Evolutionary conservation across 2,329 filamentous ascomycete species (phyloP).

Genomic region (Trichoderma citrinoviride): DNA sequence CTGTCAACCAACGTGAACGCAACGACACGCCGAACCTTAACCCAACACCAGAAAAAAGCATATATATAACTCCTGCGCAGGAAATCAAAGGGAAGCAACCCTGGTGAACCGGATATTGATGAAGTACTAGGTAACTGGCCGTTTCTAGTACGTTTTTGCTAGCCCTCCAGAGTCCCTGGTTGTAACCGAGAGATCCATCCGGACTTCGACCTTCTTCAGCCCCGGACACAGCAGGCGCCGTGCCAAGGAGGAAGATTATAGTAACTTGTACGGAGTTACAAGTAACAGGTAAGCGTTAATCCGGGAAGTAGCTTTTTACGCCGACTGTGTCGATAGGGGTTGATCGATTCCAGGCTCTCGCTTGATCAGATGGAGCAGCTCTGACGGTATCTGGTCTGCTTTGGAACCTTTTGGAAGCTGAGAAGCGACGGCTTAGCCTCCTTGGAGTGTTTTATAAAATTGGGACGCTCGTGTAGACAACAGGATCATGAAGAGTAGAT

Average conservation of each 20-base stretch:
- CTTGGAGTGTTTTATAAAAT: neutral
- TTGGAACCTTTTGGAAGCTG: neutral
- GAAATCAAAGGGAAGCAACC: neutral
- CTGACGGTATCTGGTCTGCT: neutral
- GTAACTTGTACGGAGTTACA: constrained; percentile 3
- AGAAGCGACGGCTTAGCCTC: neutral
- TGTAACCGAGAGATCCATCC: constrained; percentile 3
- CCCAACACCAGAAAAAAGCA: neutral
- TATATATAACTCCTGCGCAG: neutral
- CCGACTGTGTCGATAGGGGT: neutral
- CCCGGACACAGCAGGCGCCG: neutral
- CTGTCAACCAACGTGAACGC: neutral
- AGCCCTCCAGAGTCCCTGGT: neutral
- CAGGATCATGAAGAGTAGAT: neutral
- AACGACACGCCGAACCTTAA: neutral
- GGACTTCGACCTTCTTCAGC: neutral
- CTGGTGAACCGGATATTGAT: neutral
- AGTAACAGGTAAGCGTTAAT: neutral
- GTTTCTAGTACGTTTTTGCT: neutral
- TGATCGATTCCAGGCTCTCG: neutral
- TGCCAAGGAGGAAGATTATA: neutral
- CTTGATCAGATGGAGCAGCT: neutral
- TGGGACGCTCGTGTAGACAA: neutral
- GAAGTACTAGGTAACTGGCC: neutral
- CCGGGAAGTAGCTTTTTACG: neutral